These are phyloP conservation scores for Plenodomus biglobosus DNA, from an alignment of 2,329 filamentous ascomycete genomes.

Conservation along the genomic window DNA sequence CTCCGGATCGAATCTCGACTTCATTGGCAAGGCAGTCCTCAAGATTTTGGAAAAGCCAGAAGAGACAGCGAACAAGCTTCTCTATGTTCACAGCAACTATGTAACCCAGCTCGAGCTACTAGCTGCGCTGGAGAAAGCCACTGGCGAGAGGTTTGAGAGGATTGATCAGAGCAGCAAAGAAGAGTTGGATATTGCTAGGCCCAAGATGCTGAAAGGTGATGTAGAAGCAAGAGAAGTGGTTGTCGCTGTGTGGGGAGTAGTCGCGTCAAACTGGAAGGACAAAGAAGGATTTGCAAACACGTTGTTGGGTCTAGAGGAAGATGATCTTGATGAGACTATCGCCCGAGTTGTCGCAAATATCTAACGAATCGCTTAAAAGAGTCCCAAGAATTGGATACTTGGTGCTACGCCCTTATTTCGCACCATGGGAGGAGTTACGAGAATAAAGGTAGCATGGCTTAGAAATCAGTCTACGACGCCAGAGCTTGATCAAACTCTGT, in stretches of 20 bases:
- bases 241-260: slow-evolving; percentile 39
- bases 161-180: slow-evolving; percentile 44
- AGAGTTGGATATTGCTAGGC: slow-evolving; percentile 24
- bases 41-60: slow-evolving; percentile 49
- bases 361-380: slow-evolving; percentile 8
- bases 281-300: slow-evolving; percentile 38
- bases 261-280: slow-evolving; percentile 38
- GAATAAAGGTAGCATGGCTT: too few species aligned
- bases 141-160: slow-evolving; percentile 55
- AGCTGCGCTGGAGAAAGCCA: slow-evolving; percentile 56
- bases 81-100: slow-evolving; percentile 61
- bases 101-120: slow-evolving; percentile 63
- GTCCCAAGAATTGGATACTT: background rate
- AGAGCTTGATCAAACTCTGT: too few species aligned
- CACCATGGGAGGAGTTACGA: too few species aligned
- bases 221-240: slow-evolving; percentile 35
- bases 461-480: too few species aligned
- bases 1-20: slow-evolving; percentile 55
- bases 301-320: slow-evolving; percentile 35
- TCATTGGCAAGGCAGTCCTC: slow-evolving; percentile 58
- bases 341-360: slow-evolving; percentile 22
- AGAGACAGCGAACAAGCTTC: slow-evolving; percentile 59
- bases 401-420: too few species aligned
- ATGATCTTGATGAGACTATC: slow-evolving; percentile 36
- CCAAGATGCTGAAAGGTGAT: slow-evolving; percentile 40